These are phyloP conservation scores for Abelmoschus esculentus DNA, from an alignment of 345 rosid genomes.

Conservation along the genomic window DNA sequence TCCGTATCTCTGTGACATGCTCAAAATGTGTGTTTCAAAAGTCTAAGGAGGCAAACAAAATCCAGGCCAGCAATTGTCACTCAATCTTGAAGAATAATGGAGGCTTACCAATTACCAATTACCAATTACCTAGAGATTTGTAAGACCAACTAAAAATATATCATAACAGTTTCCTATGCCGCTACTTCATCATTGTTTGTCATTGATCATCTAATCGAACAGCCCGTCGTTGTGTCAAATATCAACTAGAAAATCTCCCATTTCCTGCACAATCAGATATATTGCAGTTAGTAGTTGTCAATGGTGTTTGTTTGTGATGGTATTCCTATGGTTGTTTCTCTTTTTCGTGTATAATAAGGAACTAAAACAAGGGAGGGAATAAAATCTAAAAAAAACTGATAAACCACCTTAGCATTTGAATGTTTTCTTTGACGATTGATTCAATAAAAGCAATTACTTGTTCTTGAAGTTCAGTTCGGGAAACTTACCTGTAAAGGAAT, in stretches of 20 bases:
- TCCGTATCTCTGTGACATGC: not conserved
- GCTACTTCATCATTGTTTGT: not conserved
- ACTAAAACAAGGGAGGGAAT: not conserved
- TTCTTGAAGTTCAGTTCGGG: not conserved
- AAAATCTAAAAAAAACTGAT: too few species aligned
- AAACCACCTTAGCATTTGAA: too few species aligned
- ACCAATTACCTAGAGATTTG: not conserved
- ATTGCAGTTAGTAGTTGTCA: not conserved
- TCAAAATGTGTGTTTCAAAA: not conserved
- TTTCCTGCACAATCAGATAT: conserved; percentile 46
- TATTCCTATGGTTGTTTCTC: not conserved
- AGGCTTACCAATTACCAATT: not conserved
- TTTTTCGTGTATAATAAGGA: not conserved
- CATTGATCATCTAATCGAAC: conserved; percentile 41
- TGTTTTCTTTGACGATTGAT: too few species aligned
- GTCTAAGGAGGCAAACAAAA: not conserved
- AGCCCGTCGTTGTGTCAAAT: conserved; percentile 86
- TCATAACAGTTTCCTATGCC: not conserved
- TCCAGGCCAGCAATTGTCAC: not conserved
- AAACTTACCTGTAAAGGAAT: conserved; percentile 75
- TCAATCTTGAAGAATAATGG: conserved; percentile 1
- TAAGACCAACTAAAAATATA: not conserved
- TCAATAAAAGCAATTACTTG: not conserved
- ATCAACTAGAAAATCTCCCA: conserved; percentile 91
- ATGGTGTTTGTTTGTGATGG: not conserved